A percentile compares a stretch with the other conserved stretches of the same genome.
phyloP scores from a whole-genome alignment of 2,329 filamentous ascomycete species.

The Calonectria pteridis region DNA sequence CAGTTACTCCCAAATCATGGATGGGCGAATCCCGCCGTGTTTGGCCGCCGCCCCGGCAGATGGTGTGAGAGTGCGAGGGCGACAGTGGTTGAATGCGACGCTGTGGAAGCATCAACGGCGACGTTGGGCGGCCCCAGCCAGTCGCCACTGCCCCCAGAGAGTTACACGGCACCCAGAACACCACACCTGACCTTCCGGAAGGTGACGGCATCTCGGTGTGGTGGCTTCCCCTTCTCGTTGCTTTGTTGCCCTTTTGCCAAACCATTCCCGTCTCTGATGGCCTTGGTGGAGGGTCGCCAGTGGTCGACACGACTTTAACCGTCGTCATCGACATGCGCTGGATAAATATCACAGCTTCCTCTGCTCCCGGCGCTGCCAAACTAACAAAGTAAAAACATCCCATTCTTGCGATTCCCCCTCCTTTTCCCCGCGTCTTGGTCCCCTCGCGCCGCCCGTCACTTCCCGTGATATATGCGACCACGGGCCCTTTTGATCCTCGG shows the following conservation, averaged over 20 bases:
- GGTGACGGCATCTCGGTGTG: conserved; percentile 39
- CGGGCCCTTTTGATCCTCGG: not conserved
- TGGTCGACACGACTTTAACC: conserved; percentile 40
- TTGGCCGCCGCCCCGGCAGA: conserved; percentile 21
- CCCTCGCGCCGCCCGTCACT: conserved; percentile 15
- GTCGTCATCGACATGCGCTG: conserved; percentile 27
- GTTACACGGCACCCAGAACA: conserved; percentile 21
- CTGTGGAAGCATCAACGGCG: conserved; percentile 26
- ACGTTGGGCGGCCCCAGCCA: conserved; percentile 14
- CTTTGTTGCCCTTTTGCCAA: conserved; percentile 12
- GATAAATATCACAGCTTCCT: conserved; percentile 40
- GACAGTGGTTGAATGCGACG: conserved; percentile 33
- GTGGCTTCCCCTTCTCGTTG: conserved; percentile 30
- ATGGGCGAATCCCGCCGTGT: conserved; percentile 18
- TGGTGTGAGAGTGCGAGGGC: conserved; percentile 22
- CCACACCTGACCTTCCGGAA: conserved; percentile 11
- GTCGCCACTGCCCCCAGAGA: conserved; percentile 8
- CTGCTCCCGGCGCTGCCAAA: not conserved
- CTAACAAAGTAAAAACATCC: conserved; percentile 18
- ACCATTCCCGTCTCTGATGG: conserved; percentile 23
- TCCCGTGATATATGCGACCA: conserved; percentile 20
- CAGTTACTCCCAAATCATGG: conserved; percentile 15
- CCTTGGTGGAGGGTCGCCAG: conserved; percentile 49
- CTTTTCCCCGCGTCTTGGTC: conserved; percentile 28
- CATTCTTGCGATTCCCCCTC: conserved; percentile 19